These are phyloP conservation scores for Trebouxiophyceae sp. DNA, from an alignment of 163 green algal genomes.

Conservation along the genomic window DNA sequence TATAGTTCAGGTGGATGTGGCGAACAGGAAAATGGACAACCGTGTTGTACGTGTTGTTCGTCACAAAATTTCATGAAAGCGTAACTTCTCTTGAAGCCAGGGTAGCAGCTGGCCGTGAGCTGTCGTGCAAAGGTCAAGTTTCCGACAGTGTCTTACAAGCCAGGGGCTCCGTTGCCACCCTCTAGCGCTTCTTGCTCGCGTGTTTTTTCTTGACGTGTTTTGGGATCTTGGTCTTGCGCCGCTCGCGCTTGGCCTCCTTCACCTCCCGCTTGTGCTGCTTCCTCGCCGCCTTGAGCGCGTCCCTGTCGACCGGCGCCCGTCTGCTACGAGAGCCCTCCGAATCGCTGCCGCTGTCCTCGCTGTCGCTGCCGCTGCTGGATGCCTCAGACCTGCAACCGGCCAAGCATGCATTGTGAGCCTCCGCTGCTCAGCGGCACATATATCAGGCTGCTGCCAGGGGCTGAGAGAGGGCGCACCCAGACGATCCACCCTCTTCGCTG, in stretches of 20 bases:
- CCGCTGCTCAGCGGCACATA: not conserved
- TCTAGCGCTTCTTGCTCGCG: conserved; percentile 20
- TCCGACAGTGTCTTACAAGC: too few relatives aligned
- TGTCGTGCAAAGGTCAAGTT: too few relatives aligned
- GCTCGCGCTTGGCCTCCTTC: conserved; percentile 78
- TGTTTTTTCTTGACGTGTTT: conserved; percentile 87
- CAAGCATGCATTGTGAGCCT: not conserved
- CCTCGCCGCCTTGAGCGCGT: conserved; percentile 41
- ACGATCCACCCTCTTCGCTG: too few relatives aligned
- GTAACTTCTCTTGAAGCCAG: too few relatives aligned
- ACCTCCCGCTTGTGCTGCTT: conserved; percentile 74
- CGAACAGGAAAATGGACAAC: too few relatives aligned
- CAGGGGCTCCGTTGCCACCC: too few relatives aligned
- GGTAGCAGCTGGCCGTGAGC: too few relatives aligned
- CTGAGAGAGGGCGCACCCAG: too few relatives aligned
- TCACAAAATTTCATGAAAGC: too few relatives aligned
- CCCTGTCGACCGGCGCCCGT: not conserved
- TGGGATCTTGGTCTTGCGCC: conserved; percentile 75
- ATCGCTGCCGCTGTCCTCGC: not conserved
- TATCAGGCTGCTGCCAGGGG: too few relatives aligned
- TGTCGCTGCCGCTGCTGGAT: conserved; percentile 1
- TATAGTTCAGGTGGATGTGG: too few relatives aligned
- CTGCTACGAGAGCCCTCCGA: conserved; percentile 1
- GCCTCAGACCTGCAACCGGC: not conserved
- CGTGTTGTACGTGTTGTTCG: too few relatives aligned